Evolutionary conservation across 2,329 filamentous ascomycete species (phyloP).

Genomic region (Phaeoacremonium minimum): DNA sequence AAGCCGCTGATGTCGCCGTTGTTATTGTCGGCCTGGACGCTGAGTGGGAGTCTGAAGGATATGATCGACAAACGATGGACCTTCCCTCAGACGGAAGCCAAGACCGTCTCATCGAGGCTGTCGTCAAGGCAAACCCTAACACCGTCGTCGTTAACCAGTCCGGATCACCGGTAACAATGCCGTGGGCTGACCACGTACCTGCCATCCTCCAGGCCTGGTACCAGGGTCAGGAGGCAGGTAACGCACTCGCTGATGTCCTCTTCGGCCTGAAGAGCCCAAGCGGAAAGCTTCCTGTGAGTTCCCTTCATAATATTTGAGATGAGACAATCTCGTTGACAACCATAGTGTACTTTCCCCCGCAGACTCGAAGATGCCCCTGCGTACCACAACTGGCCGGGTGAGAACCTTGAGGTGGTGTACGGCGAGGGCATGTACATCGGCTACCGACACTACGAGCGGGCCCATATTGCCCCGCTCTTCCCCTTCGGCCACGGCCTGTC

Average conservation of each 20-base stretch:
- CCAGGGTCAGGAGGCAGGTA: constrained; percentile 65
- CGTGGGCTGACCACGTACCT: constrained; percentile 62
- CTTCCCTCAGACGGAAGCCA: constrained; percentile 52
- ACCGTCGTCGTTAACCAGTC: constrained; percentile 68
- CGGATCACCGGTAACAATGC: constrained; percentile 65
- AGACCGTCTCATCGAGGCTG: constrained; percentile 59
- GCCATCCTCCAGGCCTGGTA: constrained; percentile 70
- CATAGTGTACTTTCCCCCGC: constrained; percentile 60
- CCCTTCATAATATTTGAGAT: too few relatives aligned
- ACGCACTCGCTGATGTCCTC: constrained; percentile 63
- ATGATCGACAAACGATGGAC: constrained; percentile 60
- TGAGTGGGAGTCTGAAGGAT: constrained; percentile 74
- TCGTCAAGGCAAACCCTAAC: constrained; percentile 57
- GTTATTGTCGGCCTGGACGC: constrained; percentile 66
- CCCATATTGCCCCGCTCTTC: constrained; percentile 57
- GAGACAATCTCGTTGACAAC: constrained; percentile 1
- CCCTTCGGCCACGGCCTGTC: constrained; percentile 71
- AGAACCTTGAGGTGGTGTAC: constrained; percentile 64
- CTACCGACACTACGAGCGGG: constrained; percentile 67
- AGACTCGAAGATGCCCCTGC: constrained; percentile 63
- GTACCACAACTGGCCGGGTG: constrained; percentile 69
- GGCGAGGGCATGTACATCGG: constrained; percentile 71
- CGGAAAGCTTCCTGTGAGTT: constrained; percentile 59
- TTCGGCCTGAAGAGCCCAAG: constrained; percentile 61
- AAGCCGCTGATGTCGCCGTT: constrained; percentile 60